These are phyloP conservation scores for Phytophthora fragariaefolia DNA, from an alignment of 352 stramenopile species.

Conservation along the genomic window DNA sequence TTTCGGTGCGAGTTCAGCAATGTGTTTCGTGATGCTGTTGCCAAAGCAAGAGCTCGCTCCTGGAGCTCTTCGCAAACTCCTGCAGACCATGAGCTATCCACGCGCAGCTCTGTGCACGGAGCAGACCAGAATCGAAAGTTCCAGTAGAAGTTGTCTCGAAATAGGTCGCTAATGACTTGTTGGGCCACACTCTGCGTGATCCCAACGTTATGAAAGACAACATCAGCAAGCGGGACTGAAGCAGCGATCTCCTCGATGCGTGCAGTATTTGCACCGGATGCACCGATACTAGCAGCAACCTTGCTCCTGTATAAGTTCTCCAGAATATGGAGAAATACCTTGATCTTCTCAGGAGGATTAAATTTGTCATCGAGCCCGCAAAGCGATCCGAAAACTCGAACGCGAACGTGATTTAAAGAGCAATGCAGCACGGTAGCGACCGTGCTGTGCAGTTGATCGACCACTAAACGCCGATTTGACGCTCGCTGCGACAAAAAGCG, in stretches of 20 bases:
- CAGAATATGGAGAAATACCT: slow-evolving; percentile 71
- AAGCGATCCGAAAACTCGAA: slow-evolving; percentile 66
- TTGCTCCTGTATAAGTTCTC: slow-evolving; percentile 73
- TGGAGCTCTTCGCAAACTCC: slow-evolving; percentile 66
- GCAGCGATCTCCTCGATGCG: slow-evolving; percentile 36
- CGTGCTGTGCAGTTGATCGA: slow-evolving; percentile 68
- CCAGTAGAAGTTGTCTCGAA: slow-evolving; percentile 80
- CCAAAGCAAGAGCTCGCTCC: slow-evolving; percentile 50
- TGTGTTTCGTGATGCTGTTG: slow-evolving; percentile 56
- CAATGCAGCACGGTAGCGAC: slow-evolving; percentile 60
- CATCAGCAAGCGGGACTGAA: slow-evolving; percentile 36
- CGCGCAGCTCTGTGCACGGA: slow-evolving; percentile 62
- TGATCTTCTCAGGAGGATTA: slow-evolving; percentile 73
- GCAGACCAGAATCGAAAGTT: slow-evolving; percentile 78
- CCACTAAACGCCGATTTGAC: slow-evolving; percentile 49
- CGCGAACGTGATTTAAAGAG: slow-evolving; percentile 51
- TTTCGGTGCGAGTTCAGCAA: slow-evolving; percentile 67
- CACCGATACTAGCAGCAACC: slow-evolving; percentile 22
- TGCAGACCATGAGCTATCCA: slow-evolving; percentile 60
- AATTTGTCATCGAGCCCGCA: slow-evolving; percentile 66
- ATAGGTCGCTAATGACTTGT: slow-evolving; percentile 69
- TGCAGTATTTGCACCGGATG: slow-evolving; percentile 28
- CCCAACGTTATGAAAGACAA: slow-evolving; percentile 80
- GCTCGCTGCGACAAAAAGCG: slow-evolving; percentile 60
- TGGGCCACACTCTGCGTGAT: slow-evolving; percentile 62